phyloP scores from a whole-genome alignment of 2,329 filamentous ascomycete genomes.

The Xylaria sp. region DNA sequence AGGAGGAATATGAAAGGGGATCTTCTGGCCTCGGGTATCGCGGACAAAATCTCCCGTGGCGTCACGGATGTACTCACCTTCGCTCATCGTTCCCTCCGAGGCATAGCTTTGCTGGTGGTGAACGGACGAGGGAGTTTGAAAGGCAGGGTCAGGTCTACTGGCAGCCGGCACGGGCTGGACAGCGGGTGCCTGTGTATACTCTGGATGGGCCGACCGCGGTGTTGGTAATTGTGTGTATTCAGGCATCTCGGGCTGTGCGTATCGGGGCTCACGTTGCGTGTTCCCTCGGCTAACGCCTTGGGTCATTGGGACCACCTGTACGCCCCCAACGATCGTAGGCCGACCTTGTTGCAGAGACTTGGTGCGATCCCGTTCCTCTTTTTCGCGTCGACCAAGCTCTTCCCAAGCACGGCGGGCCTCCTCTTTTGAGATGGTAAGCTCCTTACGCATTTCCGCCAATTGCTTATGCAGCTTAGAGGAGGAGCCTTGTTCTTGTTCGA shows the following conservation, averaged over 20 bases:
- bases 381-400: constrained; percentile 89
- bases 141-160: constrained; percentile 46
- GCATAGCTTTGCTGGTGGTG: constrained; percentile 55
- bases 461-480: constrained; percentile 75
- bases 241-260: constrained; percentile 42
- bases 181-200: constrained; percentile 50
- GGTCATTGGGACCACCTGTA: constrained; percentile 94
- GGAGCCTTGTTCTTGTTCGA: constrained; percentile 72
- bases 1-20: constrained; percentile 56
- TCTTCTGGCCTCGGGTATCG: constrained; percentile 65
- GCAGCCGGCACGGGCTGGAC: constrained; percentile 49
- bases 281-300: constrained; percentile 66
- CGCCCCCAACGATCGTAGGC: constrained; percentile 87
- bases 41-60: constrained; percentile 64
- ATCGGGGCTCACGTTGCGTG: constrained; percentile 50
- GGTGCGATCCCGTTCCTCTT: constrained; percentile 88
- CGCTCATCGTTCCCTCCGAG: constrained; percentile 69
- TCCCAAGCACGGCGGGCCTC: constrained; percentile 97
- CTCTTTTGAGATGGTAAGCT: constrained; percentile 92
- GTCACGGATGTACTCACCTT: constrained; percentile 75
- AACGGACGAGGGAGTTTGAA: constrained; percentile 50
- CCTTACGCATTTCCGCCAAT: constrained; percentile 88
- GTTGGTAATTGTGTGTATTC: constrained; percentile 39
- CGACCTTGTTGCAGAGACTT: constrained; percentile 84
- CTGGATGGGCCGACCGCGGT: constrained; percentile 42